Percentiles rank a stretch among this genome's conserved stretches.
phyloP scores from a whole-genome alignment of 2,329 filamentous ascomycete genomes.

The Blastomyces parvus region DNA sequence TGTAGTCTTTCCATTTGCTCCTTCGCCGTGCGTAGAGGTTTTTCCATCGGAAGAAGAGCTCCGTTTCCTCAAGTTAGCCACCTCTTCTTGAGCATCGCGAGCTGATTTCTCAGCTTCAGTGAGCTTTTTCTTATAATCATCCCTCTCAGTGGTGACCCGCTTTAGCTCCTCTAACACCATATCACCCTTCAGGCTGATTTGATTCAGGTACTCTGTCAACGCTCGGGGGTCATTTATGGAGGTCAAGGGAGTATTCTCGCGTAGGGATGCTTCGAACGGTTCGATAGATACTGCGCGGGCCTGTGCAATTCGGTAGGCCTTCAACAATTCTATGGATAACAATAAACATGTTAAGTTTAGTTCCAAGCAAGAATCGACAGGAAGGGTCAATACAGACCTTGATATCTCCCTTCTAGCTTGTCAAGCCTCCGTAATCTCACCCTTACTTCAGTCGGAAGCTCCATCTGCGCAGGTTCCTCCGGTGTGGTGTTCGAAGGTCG shows the following conservation, averaged over 20 bases:
- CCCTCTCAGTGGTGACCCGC: constrained; percentile 70
- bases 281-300: constrained; percentile 78
- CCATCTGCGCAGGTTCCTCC: constrained; percentile 27
- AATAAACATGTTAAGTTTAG: background rate
- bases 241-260: constrained; percentile 83
- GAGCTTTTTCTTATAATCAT: constrained; percentile 66
- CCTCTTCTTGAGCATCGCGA: constrained; percentile 54
- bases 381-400: constrained; percentile 48
- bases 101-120: constrained; percentile 58
- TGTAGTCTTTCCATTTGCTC: constrained; percentile 29
- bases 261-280: constrained; percentile 80
- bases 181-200: constrained; percentile 73
- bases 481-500: constrained; percentile 12
- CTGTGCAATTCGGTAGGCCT: constrained; percentile 87
- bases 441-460: constrained; percentile 64
- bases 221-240: constrained; percentile 79
- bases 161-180: constrained; percentile 94
- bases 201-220: constrained; percentile 80
- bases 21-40: constrained; percentile 17
- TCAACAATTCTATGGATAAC: constrained; percentile 58
- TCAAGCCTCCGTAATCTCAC: constrained; percentile 75
- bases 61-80: constrained; percentile 45
- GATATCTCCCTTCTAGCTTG: constrained; percentile 78
- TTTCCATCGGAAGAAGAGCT: constrained; percentile 22
- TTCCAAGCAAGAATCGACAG: too few species aligned